Conservation (phyloP, 2,329 filamentous ascomycete species). For the Fusarium sp. region DNA sequence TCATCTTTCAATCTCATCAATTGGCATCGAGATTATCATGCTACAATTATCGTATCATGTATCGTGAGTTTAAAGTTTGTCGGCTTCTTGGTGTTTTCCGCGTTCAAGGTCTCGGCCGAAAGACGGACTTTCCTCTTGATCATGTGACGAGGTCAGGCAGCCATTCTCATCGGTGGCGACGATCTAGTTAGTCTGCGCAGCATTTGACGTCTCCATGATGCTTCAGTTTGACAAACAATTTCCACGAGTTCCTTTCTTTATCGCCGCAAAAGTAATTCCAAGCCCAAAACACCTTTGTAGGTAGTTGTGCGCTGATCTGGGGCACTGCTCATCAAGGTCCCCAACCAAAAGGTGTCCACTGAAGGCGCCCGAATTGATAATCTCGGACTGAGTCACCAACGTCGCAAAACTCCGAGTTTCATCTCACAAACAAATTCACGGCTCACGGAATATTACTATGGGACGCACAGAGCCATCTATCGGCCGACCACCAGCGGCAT, state of each 20-base stretch:
- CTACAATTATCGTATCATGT: neutral
- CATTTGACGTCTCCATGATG: neutral
- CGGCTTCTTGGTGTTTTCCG: neutral
- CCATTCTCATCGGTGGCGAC: neutral
- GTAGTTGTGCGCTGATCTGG: neutral
- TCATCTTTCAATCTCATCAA: neutral
- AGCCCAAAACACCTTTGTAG: slow-evolving; percentile 2
- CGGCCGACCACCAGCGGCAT: slow-evolving; percentile 35
- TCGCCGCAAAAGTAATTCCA: rapidly evolving
- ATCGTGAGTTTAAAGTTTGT: neutral
- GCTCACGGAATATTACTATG: slow-evolving; percentile 2
- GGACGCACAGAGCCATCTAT: slow-evolving; percentile 40
- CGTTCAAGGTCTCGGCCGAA: neutral
- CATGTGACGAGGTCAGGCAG: neutral
- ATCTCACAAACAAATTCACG: too few species aligned
- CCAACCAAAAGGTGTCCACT: neutral
- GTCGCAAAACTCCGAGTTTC: neutral
- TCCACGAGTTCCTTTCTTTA: rapidly evolving
- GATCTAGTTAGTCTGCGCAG: neutral
- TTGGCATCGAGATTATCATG: neutral
- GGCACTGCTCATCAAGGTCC: slow-evolving; percentile 10
- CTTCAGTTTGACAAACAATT: neutral
- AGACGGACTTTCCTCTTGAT: neutral
- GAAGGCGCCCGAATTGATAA: neutral
- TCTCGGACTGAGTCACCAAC: neutral